Evolutionary conservation across 495 filamentous ascomycete species (phyloP).

Genomic region (Coniosporium apollinis): DNA sequence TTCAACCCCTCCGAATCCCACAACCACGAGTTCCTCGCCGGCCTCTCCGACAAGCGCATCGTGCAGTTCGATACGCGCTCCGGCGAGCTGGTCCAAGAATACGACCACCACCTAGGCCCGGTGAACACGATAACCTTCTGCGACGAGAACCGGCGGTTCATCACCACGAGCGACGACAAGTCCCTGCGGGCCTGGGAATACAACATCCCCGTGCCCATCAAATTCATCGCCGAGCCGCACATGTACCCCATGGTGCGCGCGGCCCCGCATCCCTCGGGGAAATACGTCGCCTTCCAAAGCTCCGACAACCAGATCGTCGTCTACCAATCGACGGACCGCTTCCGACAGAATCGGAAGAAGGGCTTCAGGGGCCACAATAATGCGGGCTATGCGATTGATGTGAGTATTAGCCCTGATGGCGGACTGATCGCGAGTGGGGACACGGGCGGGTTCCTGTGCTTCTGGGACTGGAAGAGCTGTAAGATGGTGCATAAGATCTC

Average conservation of each 20-base stretch:
- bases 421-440: conserved; percentile 77
- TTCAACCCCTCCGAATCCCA: conserved; percentile 73
- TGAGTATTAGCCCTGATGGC: conserved; percentile 78
- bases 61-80: conserved; percentile 88
- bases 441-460: conserved; percentile 72
- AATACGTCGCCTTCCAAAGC: conserved; percentile 83
- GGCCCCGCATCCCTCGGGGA: conserved; percentile 67
- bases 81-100: conserved; percentile 81
- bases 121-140: conserved; percentile 97
- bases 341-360: conserved; percentile 95
- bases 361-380: conserved; percentile 89
- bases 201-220: conserved; percentile 83
- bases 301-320: conserved; percentile 94
- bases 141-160: conserved; percentile 86
- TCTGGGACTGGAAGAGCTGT: conserved; percentile 98
- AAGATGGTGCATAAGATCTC: conserved; percentile 95
- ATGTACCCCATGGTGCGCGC: conserved; percentile 86
- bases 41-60: conserved; percentile 97
- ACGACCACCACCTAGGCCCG: conserved; percentile 93
- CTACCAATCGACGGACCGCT: conserved; percentile 83
- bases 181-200: conserved; percentile 94
- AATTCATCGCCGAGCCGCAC: conserved; percentile 83
- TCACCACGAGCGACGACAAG: conserved; percentile 95
- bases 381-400: conserved; percentile 80
- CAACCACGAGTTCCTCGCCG: conserved; percentile 80